A percentile compares a stretch with the other conserved stretches of the same genome.
These are phyloP conservation scores for Skeletonema costatum DNA, from an alignment of 108 stramenopile species.

Conservation along the genomic window DNA sequence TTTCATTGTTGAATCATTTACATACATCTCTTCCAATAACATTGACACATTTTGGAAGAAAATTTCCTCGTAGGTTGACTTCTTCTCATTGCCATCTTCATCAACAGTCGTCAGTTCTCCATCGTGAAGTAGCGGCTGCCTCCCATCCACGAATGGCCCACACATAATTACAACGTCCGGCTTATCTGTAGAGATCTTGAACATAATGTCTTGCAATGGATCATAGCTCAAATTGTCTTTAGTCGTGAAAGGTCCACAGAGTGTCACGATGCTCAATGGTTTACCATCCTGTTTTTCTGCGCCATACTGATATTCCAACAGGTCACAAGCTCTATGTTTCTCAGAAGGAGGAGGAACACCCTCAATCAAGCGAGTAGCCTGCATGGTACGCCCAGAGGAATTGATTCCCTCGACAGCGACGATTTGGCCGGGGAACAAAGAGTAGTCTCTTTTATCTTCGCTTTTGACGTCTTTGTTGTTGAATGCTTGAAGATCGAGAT, in stretches of 20 bases:
- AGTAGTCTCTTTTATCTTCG: constrained; percentile 53
- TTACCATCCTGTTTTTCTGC: constrained; percentile 54
- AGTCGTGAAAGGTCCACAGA: constrained; percentile 93
- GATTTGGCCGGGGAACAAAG: constrained; percentile 97
- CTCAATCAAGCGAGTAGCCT: constrained; percentile 75
- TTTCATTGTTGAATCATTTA: constrained; percentile 36
- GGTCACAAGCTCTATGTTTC: constrained; percentile 41
- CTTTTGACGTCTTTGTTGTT: constrained; percentile 14
- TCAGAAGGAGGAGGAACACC: constrained; percentile 54
- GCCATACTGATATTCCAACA: constrained; percentile 54
- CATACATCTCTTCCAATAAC: constrained; percentile 63
- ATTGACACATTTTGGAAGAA: constrained; percentile 73
- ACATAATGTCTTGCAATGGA: constrained; percentile 89
- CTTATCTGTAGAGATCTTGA: constrained; percentile 46
- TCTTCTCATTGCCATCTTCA: constrained; percentile 59
- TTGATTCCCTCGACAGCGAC: constrained; percentile 94
- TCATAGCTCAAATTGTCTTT: constrained; percentile 85
- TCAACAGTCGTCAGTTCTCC: constrained; percentile 47
- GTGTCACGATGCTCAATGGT: constrained; percentile 76
- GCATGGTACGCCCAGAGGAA: constrained; percentile 78
- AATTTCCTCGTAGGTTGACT: constrained; percentile 77
- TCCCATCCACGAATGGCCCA: constrained; percentile 95
- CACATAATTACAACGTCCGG: constrained; percentile 94
- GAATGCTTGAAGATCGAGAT: constrained; percentile 72
- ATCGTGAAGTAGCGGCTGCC: constrained; percentile 62